These are phyloP conservation scores for Triangularia setosa DNA, from an alignment of 2,329 filamentous ascomycete species.

Conservation along the genomic window DNA sequence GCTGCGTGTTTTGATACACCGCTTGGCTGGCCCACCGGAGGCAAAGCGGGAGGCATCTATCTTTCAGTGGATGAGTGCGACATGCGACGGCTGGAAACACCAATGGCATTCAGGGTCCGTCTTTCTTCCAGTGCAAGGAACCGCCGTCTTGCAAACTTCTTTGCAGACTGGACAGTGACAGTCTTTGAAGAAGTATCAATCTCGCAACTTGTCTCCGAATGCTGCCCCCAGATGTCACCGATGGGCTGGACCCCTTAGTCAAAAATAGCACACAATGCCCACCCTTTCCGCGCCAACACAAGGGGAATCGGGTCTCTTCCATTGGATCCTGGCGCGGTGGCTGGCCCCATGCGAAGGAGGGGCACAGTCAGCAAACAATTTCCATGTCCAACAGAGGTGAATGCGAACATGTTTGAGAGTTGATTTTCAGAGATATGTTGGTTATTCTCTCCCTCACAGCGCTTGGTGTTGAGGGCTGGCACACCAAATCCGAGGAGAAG, in stretches of 20 bases:
- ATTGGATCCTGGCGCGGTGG: not conserved
- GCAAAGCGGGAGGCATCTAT: not conserved
- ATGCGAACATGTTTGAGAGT: not conserved
- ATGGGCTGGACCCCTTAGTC: not conserved
- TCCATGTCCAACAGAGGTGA: not conserved
- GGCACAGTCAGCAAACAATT: slow-evolving; percentile 2
- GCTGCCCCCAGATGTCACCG: not conserved
- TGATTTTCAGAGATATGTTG: not conserved
- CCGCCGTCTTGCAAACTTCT: not conserved
- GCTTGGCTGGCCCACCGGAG: not conserved
- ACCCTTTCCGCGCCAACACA: too few species aligned
- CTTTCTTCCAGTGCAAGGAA: not conserved
- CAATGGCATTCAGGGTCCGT: not conserved
- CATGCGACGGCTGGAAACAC: not conserved
- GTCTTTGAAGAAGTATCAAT: not conserved
- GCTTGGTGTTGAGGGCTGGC: not conserved
- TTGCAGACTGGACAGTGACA: not conserved
- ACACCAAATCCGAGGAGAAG: slow-evolving; percentile 9
- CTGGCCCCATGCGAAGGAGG: not conserved
- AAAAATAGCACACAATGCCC: slow-evolving; percentile 20
- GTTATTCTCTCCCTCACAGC: not conserved
- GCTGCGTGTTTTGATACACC: not conserved
- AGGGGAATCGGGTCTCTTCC: too few species aligned
- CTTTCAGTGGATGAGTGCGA: not conserved
- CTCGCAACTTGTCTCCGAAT: not conserved